phyloP scores from a whole-genome alignment of 1,139 yeast species.

The Ogataea hybrid region DNA sequence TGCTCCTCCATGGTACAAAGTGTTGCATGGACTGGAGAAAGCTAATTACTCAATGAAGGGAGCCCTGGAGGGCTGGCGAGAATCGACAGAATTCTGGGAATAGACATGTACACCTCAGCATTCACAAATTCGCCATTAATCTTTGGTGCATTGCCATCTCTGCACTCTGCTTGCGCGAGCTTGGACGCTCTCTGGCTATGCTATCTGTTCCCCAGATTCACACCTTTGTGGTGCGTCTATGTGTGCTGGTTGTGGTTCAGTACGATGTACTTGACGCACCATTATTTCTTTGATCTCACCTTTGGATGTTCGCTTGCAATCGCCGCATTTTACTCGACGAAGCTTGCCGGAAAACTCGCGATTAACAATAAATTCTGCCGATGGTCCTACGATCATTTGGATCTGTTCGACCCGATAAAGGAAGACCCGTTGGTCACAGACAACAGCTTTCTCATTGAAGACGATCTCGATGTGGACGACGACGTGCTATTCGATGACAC shows the following conservation, averaged over 20 bases:
- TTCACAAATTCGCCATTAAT: conserved; percentile 86
- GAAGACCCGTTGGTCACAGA: conserved; percentile 25
- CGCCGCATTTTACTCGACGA: conserved; percentile 23
- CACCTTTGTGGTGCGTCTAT: conserved; percentile 64
- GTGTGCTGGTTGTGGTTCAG: conserved; percentile 97
- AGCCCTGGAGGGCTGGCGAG: conserved; percentile 94
- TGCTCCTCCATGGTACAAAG: conserved; percentile 98
- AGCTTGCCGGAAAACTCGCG: conserved; percentile 26
- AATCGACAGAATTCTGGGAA: conserved; percentile 74
- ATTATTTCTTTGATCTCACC: conserved; percentile 87
- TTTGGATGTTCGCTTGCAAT: conserved; percentile 53
- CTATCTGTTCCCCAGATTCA: conserved; percentile 72
- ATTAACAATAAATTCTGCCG: conserved; percentile 59
- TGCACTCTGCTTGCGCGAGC: conserved; percentile 92
- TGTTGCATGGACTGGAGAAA: conserved; percentile 75
- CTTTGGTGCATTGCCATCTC: conserved; percentile 94
- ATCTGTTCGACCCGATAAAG: conserved; percentile 16
- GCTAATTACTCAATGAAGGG: conserved; percentile 86
- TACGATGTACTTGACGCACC: conserved; percentile 96
- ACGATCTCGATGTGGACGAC: conserved; percentile 16
- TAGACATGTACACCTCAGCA: conserved; percentile 79
- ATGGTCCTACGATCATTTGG: conserved; percentile 65
- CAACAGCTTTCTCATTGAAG: conserved; percentile 19
- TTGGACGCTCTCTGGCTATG: conserved; percentile 88
- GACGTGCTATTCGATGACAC: conserved; percentile 11